phyloP scores from a whole-genome alignment of 306 rosid species.

The Cucurbita maxima region DNA sequence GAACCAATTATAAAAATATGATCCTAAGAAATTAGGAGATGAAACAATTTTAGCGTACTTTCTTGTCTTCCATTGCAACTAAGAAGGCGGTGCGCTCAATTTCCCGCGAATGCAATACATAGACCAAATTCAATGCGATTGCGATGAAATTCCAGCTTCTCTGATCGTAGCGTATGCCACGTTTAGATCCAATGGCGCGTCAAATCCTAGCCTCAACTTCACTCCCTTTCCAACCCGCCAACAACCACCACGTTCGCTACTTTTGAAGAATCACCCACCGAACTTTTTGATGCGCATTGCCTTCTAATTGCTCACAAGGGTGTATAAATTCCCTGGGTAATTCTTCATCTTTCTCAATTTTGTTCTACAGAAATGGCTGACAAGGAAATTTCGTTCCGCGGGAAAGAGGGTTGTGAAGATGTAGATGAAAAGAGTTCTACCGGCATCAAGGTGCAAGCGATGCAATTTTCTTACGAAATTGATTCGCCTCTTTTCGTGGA shows the following conservation, averaged over 20 bases:
- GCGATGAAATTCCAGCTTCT: background rate
- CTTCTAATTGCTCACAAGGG: background rate
- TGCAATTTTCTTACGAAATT: conserved; percentile 63
- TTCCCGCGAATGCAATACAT: background rate
- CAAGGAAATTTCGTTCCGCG: background rate
- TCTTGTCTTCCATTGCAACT: no score
- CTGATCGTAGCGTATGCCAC: background rate
- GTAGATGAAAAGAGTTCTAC: background rate
- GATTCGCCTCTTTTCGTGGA: conserved; percentile 58
- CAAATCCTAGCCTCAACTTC: conserved; percentile 4
- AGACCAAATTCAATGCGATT: background rate
- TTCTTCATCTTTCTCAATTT: background rate
- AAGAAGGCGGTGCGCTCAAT: background rate
- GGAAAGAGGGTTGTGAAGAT: background rate
- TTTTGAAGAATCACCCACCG: background rate
- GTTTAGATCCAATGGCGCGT: background rate
- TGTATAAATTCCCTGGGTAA: background rate
- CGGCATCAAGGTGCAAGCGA: conserved; percentile 45
- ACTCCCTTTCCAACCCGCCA: background rate
- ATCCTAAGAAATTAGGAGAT: no score
- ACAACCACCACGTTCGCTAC: background rate
- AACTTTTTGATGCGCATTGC: background rate
- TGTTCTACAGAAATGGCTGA: conserved; percentile 29
- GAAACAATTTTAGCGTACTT: no score
- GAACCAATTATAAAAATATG: no score